Base-by-base conservation (phyloP, 352 stramenopile genomes). In the Thraustochytrium sp. region DNA sequence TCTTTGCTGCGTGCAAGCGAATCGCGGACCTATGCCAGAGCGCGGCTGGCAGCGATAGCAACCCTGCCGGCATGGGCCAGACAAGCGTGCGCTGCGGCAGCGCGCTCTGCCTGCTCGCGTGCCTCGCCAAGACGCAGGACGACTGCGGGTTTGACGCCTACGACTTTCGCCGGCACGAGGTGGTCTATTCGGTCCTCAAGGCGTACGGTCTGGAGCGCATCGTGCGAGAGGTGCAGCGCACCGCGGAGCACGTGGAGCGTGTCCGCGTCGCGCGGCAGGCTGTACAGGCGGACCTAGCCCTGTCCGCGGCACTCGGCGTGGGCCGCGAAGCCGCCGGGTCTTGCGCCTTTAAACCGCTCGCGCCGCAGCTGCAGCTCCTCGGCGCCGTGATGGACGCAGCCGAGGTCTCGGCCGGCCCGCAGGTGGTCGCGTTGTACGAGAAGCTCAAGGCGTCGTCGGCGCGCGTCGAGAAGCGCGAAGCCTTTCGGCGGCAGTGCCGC, bases 401-500 rank as follows among this genome's bases (percentile, higher is more conserved):
- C 13, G 11, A 29, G 29, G 8, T 72, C 1, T 0, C 1, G 2
- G 42, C 59, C 21, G 59, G 46, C 42, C 23, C 59, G 40, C 26
- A 72, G 26, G 59, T 31, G 40, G 11, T 16, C 26, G 26, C 26
- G 5, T 11, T 72, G 16, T 72, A 44, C 46, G 59, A 72, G 42
- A 21, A 31, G 16, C 36, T 72, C 11, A 31, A 44, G 59, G 34
- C 59, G 23, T 72, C 59, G 34, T 72, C 59, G 40, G 59, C 59
- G n/a, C 59, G 59, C 13, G 59, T 72, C 9, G 59, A 72, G 36
- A 72, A 72, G 59, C 59, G 59, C 23, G 59, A 72, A 46, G 59
- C 59, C 13, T 72, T 72, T 72, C 59, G 59, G 11, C 13, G 31
- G 40, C 42, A 72, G 26, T 72, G 59, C 1, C 13, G 16, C 34